Evolutionary conservation across 345 rosid genomes (phyloP).

Genomic region (Linum tenue): DNA sequence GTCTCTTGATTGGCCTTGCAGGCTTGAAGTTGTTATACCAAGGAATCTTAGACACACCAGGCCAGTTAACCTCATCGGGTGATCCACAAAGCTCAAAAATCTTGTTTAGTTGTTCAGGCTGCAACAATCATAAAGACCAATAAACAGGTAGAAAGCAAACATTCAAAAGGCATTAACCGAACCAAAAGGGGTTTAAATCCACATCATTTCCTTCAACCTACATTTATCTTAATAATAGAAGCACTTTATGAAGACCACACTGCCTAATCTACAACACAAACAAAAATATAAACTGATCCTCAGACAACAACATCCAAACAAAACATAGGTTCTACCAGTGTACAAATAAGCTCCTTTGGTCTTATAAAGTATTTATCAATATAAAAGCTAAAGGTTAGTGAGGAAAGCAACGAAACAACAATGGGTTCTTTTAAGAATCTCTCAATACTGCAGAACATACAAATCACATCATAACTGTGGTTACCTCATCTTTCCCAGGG

Average conservation of each 20-base stretch:
- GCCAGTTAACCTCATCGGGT: constrained; percentile 67
- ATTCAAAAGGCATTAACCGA: background rate
- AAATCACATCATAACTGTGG: constrained; percentile 1
- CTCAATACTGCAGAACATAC: background rate
- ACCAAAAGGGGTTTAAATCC: background rate
- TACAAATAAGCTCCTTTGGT: background rate
- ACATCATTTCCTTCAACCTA: background rate
- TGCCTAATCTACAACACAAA: background rate
- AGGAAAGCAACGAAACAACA: background rate
- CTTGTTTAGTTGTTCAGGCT: constrained; percentile 76
- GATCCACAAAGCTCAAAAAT: constrained; percentile 74
- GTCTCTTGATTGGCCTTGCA: constrained; percentile 62
- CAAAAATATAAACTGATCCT: background rate
- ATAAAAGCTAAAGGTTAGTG: background rate
- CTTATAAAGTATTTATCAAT: too few species aligned
- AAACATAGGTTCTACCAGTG: background rate
- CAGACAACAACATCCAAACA: background rate
- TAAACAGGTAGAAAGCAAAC: background rate
- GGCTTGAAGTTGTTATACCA: constrained; percentile 75
- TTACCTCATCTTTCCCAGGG: constrained; percentile 90
- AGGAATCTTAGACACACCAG: constrained; percentile 66
- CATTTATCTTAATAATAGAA: too few species aligned
- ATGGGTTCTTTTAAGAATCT: background rate
- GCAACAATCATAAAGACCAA: constrained; percentile 13
- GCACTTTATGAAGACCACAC: background rate